Evolutionary conservation across 257 asterid species (phyloP).

Genomic region (Ajuga chamaepitys): DNA sequence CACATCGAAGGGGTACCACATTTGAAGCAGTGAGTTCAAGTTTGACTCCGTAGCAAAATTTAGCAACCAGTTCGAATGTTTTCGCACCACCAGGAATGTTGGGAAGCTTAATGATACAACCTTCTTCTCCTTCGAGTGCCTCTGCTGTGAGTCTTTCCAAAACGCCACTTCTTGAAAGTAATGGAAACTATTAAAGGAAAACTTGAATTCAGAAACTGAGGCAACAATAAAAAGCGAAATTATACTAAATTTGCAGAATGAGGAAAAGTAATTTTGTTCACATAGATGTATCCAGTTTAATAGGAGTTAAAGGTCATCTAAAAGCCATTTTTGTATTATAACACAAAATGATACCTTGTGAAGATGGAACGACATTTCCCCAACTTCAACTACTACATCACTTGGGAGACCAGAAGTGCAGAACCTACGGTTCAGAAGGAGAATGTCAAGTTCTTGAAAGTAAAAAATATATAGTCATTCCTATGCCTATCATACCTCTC

Average conservation of each 20-base stretch:
- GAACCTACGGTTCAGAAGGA: conserved; percentile 44
- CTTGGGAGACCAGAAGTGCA: conserved; percentile 96
- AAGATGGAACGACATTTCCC: conserved; percentile 92
- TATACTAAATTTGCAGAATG: no score
- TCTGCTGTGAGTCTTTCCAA: conserved; percentile 82
- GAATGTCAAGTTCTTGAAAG: no score
- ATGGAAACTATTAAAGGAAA: conserved; percentile 56
- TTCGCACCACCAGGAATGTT: conserved; percentile 81
- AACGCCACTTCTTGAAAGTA: conserved; percentile 89
- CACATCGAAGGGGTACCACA: conserved; percentile 76
- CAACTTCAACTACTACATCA: conserved; percentile 88
- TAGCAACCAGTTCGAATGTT: conserved; percentile 87
- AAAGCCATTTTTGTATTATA: no score
- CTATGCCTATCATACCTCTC: no score
- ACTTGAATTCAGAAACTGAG: no score
- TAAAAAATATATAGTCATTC: no score
- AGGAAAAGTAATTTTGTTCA: no score
- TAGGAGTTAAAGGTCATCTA: no score
- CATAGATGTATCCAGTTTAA: no score
- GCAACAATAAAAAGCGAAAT: no score
- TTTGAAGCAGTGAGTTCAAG: conserved; percentile 90
- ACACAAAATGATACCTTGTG: conserved; percentile 64
- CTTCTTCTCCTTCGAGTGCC: conserved; percentile 61
- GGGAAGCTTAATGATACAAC: conserved; percentile 44
- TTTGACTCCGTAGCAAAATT: conserved; percentile 90